A percentile compares a stretch with the other conserved stretches of the same genome.
Conservation (phyloP, 2,329 filamentous ascomycete species). For the Aspergillus thermomutatus region DNA sequence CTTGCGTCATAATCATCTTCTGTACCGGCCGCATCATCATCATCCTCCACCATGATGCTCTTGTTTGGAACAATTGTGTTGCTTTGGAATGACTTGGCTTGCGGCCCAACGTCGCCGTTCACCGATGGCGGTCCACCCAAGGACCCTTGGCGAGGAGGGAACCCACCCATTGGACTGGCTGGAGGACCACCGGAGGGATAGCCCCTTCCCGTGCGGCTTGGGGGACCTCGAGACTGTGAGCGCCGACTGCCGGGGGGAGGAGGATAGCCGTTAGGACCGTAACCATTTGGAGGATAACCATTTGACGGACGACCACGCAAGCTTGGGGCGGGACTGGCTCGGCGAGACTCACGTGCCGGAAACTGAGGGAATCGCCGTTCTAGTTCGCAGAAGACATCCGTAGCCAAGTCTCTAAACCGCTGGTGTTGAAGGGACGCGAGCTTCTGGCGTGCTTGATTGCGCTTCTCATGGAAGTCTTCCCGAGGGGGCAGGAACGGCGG, state of each 20-base stretch:
- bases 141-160: constrained; percentile 40
- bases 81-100: constrained; percentile 86
- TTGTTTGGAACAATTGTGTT: constrained; percentile 98
- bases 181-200: constrained; percentile 38
- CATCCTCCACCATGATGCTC: constrained; percentile 95
- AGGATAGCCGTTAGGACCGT: constrained; percentile 30
- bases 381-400: constrained; percentile 92
- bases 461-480: constrained; percentile 88
- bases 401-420: constrained; percentile 86
- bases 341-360: constrained; percentile 63
- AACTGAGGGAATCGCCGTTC: constrained; percentile 87
- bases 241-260: constrained; percentile 33
- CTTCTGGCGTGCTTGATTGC: constrained; percentile 95
- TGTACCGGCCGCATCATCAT: constrained; percentile 64
- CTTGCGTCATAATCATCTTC: constrained; percentile 58
- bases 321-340: constrained; percentile 63
- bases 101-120: constrained; percentile 67
- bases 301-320: constrained; percentile 61
- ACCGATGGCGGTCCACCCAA: constrained; percentile 46
- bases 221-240: constrained; percentile 44
- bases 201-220: constrained; percentile 30
- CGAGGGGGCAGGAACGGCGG: constrained; percentile 79
- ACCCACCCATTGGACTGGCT: constrained; percentile 30
- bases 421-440: constrained; percentile 83
- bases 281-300: constrained; percentile 52